Base-by-base conservation (phyloP, 306 rosid genomes). In the Dryas drummondii region DNA sequence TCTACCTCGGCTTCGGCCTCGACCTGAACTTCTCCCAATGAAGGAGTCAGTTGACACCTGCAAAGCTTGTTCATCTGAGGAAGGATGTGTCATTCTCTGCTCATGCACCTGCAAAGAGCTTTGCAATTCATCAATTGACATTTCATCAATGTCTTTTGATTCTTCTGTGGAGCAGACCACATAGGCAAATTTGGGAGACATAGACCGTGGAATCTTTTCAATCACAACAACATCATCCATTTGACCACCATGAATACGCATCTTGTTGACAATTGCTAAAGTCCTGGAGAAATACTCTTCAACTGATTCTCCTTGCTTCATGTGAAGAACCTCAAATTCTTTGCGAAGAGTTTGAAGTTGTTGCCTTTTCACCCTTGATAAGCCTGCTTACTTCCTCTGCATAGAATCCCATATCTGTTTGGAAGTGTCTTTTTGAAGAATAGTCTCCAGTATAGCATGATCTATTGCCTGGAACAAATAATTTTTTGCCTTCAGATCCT, bases 81-180 rank as follows among this genome's bases (percentile, higher is more conserved):
- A 70, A 19, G 56, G 56, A 0, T 3, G 8, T 1, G 11, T 49
- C 0, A 67, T 40, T 12, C 45, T 70, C 7, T 66, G 56, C 2
- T 79, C 55, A 65, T 79, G 82, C 6, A 79, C 74, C 19, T 72
- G 0, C 10, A 66, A 46, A 4, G 71, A 73, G 4, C 71, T 22
- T 22, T 78, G 65, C 11, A 70, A 15, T 16, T 70, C 71, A 60
- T 78, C 64, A 49, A 70, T 32, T 15, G n/a, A 53, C 22, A 4
- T 40, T 9, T 46, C 7, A 32, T 59, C 66, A 26, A 42, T 15
- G 54, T 71, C 41, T 3, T 46, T 46, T 1, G 56, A 59, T 27
- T 61, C 62, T 37, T 74, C 37, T 6, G 61, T 74, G 55, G 22
- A 19, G 22, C 22, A 19, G 22, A 19, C 22, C 22, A 19, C 22